A percentile compares a stretch with the other conserved stretches of the same genome.
Conservation (phyloP, 345 rosid species). For the Eucalyptus cladocalyx region DNA sequence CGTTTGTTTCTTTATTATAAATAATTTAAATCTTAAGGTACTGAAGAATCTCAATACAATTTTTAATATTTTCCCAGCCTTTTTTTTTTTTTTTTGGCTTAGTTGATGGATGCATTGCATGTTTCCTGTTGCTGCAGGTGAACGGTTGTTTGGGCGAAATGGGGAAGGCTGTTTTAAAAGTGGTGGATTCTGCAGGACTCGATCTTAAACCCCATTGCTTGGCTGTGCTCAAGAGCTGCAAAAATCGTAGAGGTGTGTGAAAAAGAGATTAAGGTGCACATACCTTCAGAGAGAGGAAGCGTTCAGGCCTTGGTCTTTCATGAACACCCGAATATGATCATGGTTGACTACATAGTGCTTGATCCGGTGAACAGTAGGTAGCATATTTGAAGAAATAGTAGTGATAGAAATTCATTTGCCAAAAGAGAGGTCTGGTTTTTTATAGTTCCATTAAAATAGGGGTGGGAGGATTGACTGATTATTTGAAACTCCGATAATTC, state of each 20-base stretch:
- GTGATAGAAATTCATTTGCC: too few species aligned
- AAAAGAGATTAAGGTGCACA: constrained; percentile 51
- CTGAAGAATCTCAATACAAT: not conserved
- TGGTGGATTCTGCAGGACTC: constrained; percentile 77
- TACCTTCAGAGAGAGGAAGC: constrained; percentile 55
- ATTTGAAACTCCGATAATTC: too few species aligned
- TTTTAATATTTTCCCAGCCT: not conserved
- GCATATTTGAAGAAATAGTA: not conserved
- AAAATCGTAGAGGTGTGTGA: constrained; percentile 51
- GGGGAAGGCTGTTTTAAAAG: constrained; percentile 86
- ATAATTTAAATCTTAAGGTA: not conserved
- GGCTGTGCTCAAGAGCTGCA: constrained; percentile 61
- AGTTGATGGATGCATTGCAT: not conserved
- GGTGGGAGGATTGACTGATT: too few species aligned
- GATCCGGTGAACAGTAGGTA: constrained; percentile 63
- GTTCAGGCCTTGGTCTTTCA: constrained; percentile 42
- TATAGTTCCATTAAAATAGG: too few species aligned
- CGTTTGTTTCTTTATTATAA: too few species aligned
- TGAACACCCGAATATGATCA: constrained; percentile 58
- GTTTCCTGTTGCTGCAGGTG: constrained; percentile 27
- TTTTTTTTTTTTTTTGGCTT: not conserved
- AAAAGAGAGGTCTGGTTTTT: too few species aligned
- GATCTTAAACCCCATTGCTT: constrained; percentile 58
- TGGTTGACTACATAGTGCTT: constrained; percentile 79
- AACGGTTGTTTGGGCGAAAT: constrained; percentile 67